Evolutionary conservation across 75 land plant genomes (phyloP), one percentile per base, ranked within the genome.

Genomic region (Selaginella tamariscina): DNA sequence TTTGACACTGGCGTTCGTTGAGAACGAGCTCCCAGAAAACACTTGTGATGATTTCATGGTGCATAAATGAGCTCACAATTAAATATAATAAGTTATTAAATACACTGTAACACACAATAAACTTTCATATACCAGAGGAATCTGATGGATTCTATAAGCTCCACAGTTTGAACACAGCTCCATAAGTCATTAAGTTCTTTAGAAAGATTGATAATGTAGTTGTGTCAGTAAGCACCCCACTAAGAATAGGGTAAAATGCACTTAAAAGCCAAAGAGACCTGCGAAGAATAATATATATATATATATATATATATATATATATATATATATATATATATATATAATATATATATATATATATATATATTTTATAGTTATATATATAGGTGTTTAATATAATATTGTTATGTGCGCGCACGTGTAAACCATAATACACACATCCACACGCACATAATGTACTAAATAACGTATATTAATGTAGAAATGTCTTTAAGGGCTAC

Each of bases 1-100:
- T 75, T 93, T 89, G 77, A 93, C 72, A 44, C 77, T 70, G 9
- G 79, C 69, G 73, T 82, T 77, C 13, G 98, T 86, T 84, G 23
- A 86, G 91, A 56, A 93, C 95, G 75, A 93, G 84, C 71, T 93
- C 98, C 98, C 98, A 93, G 27, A 86, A 56, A 24, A 89, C 85
- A 69, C 84, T 79, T 11, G 86, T 79, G 32, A 93, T 82, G 59
- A 82, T 82, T n/a, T 67, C 76, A 65, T 93, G 95, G 67, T 85
- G 84, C 64, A 80, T 83, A 81, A 81, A 89, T 68, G 86, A 84
- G 67, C 98, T 93, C 18, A 55, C 13, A 18, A 65, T 65, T n/a
- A n/a, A n/a, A n/a, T n/a, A n/a, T n/a, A n/a, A n/a, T n/a, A n/a
- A 39, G 49, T 39, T 39, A 39, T 5, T 39, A 15, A 5, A 5